phyloP scores from a whole-genome alignment of 164 flowering plant genomes.

The Vitis rotundifolia region DNA sequence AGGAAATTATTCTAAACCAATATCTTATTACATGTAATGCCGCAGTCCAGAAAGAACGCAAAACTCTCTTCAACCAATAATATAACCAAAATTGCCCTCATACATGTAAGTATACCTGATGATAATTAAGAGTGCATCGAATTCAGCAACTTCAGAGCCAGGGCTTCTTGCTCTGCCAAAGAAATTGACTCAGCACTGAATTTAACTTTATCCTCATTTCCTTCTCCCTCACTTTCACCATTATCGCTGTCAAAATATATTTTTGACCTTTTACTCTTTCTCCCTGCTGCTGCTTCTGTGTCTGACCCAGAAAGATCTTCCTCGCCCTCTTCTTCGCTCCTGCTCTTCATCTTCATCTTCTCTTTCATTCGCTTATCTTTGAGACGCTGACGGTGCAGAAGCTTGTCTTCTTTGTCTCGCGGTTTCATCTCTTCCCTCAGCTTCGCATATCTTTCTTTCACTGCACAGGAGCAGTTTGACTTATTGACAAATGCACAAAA shows the following conservation, averaged over 20 bases:
- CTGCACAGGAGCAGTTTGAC: no score
- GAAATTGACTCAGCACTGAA: constrained; percentile 38
- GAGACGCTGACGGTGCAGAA: constrained; percentile 45
- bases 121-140: constrained; percentile 54
- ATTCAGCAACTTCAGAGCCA: constrained; percentile 78
- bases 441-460: constrained; percentile 44
- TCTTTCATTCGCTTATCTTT: constrained; percentile 52
- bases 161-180: constrained; percentile 77
- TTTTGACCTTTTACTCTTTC: constrained; percentile 51
- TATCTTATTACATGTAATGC: neutral
- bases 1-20: no score
- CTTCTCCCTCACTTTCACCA: constrained; percentile 35
- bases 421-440: constrained; percentile 63
- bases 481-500: no score
- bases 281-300: constrained; percentile 23
- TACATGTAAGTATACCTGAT: no score
- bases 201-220: constrained; percentile 12
- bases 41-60: no score
- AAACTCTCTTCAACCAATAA: neutral
- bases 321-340: constrained; percentile 20
- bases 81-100: no score
- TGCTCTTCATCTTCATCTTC: constrained; percentile 41
- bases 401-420: constrained; percentile 80
- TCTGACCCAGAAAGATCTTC: constrained; percentile 49
- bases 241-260: constrained; percentile 52